phyloP scores from a whole-genome alignment of 2,329 filamentous ascomycete genomes.

The Chrysoporthe puriensis region DNA sequence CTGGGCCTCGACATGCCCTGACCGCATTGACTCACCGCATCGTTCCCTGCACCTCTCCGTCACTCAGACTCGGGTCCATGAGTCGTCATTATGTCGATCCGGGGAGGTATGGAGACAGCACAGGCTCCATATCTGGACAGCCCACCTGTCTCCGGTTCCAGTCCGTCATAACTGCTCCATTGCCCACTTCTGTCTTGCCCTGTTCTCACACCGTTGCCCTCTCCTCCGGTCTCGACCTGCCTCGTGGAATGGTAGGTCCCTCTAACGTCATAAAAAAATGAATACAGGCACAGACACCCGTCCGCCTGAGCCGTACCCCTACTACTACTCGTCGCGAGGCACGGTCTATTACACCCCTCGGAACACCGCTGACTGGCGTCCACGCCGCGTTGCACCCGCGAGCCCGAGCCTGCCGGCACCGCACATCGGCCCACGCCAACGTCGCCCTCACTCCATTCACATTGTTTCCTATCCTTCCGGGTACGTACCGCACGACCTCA shows the following conservation, averaged over 20 bases:
- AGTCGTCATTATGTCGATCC: constrained; percentile 26
- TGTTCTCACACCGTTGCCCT: background rate
- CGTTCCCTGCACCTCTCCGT: constrained; percentile 19
- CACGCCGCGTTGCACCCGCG: constrained; percentile 29
- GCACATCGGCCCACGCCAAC: constrained; percentile 53
- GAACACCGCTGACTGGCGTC: constrained; percentile 31
- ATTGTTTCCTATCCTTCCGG: constrained; percentile 53
- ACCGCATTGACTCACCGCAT: constrained; percentile 15
- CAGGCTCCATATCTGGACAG: constrained; percentile 13
- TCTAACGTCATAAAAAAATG: constrained; percentile 11
- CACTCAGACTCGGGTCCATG: constrained; percentile 9
- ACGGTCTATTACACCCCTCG: constrained; percentile 30
- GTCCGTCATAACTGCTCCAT: constrained; percentile 20
- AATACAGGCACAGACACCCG: constrained; percentile 21
- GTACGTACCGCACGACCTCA: constrained; percentile 44
- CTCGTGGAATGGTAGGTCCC: background rate
- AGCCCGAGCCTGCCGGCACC: constrained; percentile 40
- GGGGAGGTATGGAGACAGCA: constrained; percentile 16
- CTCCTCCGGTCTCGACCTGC: constrained; percentile 3
- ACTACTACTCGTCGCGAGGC: constrained; percentile 28
- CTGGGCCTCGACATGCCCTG: constrained; percentile 7
- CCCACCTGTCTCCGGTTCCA: constrained; percentile 13
- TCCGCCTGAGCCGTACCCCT: constrained; percentile 21
- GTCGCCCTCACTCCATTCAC: constrained; percentile 60
- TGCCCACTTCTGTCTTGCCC: constrained; percentile 1